These are phyloP conservation scores for Neotropicomus parvogracilis DNA, from an alignment of 1,284 basidiomycete species.

Conservation along the genomic window DNA sequence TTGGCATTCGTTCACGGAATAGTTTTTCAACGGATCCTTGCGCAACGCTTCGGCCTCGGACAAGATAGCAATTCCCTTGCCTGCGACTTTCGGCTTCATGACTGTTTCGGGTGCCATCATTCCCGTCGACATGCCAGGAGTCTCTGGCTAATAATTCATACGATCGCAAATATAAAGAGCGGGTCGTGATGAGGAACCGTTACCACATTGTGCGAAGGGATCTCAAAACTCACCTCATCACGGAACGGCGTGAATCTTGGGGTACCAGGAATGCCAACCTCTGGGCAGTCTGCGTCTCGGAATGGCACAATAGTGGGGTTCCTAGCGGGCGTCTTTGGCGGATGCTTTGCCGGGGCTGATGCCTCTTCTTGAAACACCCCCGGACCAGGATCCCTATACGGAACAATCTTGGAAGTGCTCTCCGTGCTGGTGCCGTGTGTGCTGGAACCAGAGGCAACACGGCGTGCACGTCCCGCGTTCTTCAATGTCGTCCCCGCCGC, in stretches of 20 bases:
- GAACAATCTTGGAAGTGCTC: conserved; percentile 45
- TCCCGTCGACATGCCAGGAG: conserved; percentile 27
- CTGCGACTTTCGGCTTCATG: conserved; percentile 56
- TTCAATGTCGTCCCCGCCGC: conserved; percentile 61
- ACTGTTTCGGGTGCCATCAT: conserved; percentile 42
- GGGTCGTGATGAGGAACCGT: conserved; percentile 2
- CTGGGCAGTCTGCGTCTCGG: conserved; percentile 34
- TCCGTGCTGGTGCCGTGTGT: conserved; percentile 22
- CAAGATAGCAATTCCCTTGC: conserved; percentile 39
- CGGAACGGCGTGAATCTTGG: conserved; percentile 64
- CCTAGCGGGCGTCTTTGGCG: conserved; percentile 29
- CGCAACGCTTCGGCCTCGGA: conserved; percentile 72
- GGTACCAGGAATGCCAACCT: conserved; percentile 38
- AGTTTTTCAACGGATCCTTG: conserved; percentile 77
- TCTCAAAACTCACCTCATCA: conserved; percentile 52
- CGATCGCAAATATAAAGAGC: conserved; percentile 9
- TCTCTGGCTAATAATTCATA: conserved; percentile 25
- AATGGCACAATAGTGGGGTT: conserved; percentile 37
- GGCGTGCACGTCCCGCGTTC: conserved; percentile 53
- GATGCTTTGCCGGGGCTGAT: conserved; percentile 23
- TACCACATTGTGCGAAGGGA: conserved; percentile 4
- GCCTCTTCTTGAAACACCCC: conserved; percentile 19
- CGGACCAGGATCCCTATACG: conserved; percentile 51
- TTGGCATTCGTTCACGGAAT: conserved; percentile 34
- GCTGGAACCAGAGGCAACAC: conserved; percentile 44